phyloP scores from a whole-genome alignment of 306 rosid genomes.

The Erythrophleum fordii region DNA sequence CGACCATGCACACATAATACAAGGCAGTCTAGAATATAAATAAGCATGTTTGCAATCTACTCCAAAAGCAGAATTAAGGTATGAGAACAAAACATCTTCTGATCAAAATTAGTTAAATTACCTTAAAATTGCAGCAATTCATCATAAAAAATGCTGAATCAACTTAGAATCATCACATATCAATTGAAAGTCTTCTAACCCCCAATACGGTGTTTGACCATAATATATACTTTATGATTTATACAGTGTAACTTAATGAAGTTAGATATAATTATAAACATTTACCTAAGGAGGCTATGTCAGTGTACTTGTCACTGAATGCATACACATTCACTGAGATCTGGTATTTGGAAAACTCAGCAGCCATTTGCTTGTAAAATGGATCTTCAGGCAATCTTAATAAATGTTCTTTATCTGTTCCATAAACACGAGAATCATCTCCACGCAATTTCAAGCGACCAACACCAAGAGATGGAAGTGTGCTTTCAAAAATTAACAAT shows the following conservation, averaged over 20 bases:
- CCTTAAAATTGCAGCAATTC: constrained; percentile 7
- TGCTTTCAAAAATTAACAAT: constrained; percentile 86
- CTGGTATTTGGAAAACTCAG: constrained; percentile 91
- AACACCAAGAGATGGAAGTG: constrained; percentile 94
- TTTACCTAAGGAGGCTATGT: constrained; percentile 92
- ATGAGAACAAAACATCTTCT: constrained; percentile 6
- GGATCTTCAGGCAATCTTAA: constrained; percentile 93
- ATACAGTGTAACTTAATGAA: background rate
- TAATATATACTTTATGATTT: background rate
- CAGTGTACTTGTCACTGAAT: constrained; percentile 96
- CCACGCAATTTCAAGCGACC: constrained; percentile 97
- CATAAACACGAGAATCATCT: constrained; percentile 90
- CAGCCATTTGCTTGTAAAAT: constrained; percentile 98
- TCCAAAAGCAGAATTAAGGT: background rate
- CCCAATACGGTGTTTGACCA: constrained; percentile 3
- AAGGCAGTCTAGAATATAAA: background rate
- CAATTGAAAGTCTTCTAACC: constrained; percentile 27
- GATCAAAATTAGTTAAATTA: background rate
- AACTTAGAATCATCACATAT: constrained; percentile 33
- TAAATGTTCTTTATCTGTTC: constrained; percentile 88
- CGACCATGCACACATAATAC: constrained; percentile 4
- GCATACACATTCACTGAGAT: constrained; percentile 81
- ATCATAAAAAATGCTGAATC: constrained; percentile 29
- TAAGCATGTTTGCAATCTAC: constrained; percentile 7
- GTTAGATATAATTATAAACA: constrained; percentile 10